These are phyloP conservation scores for Purpureocillium takamizusanense DNA, from an alignment of 2,329 filamentous ascomycete species.

Conservation along the genomic window DNA sequence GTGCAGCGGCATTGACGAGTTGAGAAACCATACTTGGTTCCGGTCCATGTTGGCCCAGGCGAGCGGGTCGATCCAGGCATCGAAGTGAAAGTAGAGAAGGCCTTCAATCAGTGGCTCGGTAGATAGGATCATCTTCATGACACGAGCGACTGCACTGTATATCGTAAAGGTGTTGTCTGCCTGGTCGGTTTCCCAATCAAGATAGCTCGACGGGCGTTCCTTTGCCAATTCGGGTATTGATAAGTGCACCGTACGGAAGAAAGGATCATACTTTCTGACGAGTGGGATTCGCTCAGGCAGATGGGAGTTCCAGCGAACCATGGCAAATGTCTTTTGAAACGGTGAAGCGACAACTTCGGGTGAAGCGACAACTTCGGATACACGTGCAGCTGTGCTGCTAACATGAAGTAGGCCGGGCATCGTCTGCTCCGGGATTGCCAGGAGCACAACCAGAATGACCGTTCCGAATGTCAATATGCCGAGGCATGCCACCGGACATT, in stretches of 20 bases:
- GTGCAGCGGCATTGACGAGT: too few species aligned
- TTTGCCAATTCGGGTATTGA: constrained; percentile 9
- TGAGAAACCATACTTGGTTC: neutral
- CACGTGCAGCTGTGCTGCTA: neutral
- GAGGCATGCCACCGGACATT: too few species aligned
- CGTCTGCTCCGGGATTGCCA: constrained; percentile 5
- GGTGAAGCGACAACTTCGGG: constrained; percentile 8
- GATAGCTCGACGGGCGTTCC: neutral
- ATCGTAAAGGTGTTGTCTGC: too few species aligned
- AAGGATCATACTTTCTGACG: constrained; percentile 18
- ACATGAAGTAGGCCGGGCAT: neutral
- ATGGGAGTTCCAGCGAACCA: neutral
- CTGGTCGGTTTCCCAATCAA: too few species aligned
- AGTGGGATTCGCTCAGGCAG: constrained; percentile 16
- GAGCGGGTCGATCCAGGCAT: constrained; percentile 22
- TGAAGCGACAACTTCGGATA: neutral
- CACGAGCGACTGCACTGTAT: too few species aligned
- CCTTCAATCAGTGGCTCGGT: constrained; percentile 12
- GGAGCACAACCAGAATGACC: neutral
- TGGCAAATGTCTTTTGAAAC: constrained; percentile 16
- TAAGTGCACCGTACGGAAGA: constrained; percentile 11
- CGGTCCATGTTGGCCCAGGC: constrained; percentile 15
- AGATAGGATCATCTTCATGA: too few species aligned
- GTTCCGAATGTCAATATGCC: too few species aligned
- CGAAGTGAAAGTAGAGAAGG: constrained; percentile 21